Conservation (phyloP, 2,329 filamentous ascomycete genomes). For the Ceratocystis papillata region DNA sequence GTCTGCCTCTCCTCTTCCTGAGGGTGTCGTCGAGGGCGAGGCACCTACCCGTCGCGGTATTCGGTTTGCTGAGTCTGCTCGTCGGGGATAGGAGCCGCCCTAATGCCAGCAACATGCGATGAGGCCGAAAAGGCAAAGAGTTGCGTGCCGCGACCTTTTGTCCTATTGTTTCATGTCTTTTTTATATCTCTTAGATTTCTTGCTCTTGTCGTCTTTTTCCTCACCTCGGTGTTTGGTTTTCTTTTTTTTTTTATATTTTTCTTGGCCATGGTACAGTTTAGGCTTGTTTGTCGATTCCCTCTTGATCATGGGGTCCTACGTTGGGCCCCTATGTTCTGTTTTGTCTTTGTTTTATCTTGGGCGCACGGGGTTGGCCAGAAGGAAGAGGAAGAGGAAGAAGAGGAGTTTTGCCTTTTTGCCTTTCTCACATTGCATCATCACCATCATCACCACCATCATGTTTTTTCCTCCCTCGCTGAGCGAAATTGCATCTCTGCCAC, state of each 20-base stretch:
- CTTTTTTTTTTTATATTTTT: background rate
- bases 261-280: background rate
- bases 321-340: background rate
- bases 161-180: background rate
- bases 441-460: conserved; percentile 13
- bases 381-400: background rate
- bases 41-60: conserved; percentile 46
- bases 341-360: conserved; percentile 8
- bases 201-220: background rate
- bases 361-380: background rate
- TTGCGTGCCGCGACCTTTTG: background rate
- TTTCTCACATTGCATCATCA: conserved; percentile 13
- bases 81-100: background rate
- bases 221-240: background rate
- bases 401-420: background rate
- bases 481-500: conserved; percentile 8
- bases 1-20: conserved; percentile 35
- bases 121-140: background rate
- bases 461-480: conserved; percentile 9
- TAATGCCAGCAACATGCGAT: background rate
- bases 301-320: background rate
- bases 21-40: conserved; percentile 42
- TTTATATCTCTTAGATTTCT: conserved; percentile 8
- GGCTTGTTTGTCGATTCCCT: conserved; percentile 6
- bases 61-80: conserved; percentile 44